Conservation (phyloP, 805 yeast species). For the Starmerella khaoyaiensis region DNA sequence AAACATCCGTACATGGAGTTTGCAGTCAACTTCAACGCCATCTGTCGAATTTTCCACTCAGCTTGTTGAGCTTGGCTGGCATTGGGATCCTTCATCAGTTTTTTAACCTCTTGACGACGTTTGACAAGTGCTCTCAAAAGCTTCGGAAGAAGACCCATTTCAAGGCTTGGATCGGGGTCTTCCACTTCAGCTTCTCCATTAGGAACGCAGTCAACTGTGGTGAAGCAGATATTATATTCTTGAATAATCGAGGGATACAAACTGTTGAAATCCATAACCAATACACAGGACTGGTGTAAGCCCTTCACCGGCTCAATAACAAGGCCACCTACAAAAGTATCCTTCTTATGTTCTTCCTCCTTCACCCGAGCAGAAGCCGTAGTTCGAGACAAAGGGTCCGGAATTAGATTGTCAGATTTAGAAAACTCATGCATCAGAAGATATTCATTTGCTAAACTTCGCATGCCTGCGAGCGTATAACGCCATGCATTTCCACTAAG, state of each 20-base stretch:
- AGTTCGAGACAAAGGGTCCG: conserved; percentile 39
- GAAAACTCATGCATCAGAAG: conserved; percentile 85
- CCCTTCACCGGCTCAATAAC: conserved; percentile 97
- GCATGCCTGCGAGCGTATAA: conserved; percentile 82
- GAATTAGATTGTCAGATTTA: conserved; percentile 66
- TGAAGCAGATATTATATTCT: conserved; percentile 92
- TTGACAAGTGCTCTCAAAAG: conserved; percentile 71
- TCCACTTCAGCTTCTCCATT: conserved; percentile 32
- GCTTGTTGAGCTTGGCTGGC: conserved; percentile 47
- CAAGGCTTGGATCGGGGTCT: conserved; percentile 29
- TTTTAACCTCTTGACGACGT: conserved; percentile 88
- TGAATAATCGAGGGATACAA: conserved; percentile 94
- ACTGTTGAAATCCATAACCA: conserved; percentile 97
- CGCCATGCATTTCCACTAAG: conserved; percentile 98
- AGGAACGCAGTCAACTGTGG: conserved; percentile 61
- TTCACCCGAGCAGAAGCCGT: no score
- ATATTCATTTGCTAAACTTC: conserved; percentile 91
- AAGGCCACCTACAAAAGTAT: conserved; percentile 71
- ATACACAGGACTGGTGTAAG: conserved; percentile 68
- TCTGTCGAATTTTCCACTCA: conserved; percentile 90
- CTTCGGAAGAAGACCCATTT: conserved; percentile 76
- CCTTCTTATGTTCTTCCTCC: conserved; percentile 34
- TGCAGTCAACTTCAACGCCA: conserved; percentile 90
- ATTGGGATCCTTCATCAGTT: conserved; percentile 62
- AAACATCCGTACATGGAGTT: conserved; percentile 99